phyloP scores from a whole-genome alignment of 225 moss, liverwort and hornwort species.

The Bryoerythrophyllum caledonicum region DNA sequence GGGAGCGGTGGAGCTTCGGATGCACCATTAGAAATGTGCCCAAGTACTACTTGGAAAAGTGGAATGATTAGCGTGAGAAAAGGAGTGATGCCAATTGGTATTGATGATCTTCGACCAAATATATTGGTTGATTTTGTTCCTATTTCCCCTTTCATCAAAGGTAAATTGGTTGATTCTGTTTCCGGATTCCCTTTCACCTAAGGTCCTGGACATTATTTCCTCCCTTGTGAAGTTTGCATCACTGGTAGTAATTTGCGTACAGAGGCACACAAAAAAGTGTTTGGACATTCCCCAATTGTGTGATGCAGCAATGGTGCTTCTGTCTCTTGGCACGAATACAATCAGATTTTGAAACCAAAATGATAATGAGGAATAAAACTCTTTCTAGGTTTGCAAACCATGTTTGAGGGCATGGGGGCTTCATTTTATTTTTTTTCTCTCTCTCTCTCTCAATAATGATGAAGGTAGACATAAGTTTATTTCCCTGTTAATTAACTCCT shows the following conservation, averaged over 20 bases:
- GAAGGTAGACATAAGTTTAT: no score
- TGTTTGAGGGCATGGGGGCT: background rate
- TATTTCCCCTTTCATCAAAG: no score
- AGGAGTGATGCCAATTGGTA: constrained; percentile 19
- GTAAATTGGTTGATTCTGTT: background rate
- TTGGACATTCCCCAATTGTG: background rate
- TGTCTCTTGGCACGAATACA: background rate
- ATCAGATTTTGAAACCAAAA: background rate
- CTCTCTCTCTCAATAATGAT: no score
- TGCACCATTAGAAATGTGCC: constrained; percentile 27
- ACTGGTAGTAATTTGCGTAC: background rate
- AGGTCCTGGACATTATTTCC: background rate
- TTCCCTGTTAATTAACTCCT: no score
- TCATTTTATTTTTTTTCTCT: no score
- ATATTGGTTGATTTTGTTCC: background rate
- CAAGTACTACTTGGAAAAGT: background rate
- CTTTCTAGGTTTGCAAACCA: background rate
- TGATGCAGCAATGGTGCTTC: background rate
- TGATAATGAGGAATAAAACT: background rate
- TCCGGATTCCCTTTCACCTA: background rate
- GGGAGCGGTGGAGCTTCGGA: background rate
- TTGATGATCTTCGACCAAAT: constrained; percentile 14
- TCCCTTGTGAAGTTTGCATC: background rate
- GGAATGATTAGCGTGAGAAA: constrained; percentile 36
- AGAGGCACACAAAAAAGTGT: background rate